Evolutionary conservation across 805 yeast species (phyloP).

Genomic region (Metschnikowia lachancei): DNA sequence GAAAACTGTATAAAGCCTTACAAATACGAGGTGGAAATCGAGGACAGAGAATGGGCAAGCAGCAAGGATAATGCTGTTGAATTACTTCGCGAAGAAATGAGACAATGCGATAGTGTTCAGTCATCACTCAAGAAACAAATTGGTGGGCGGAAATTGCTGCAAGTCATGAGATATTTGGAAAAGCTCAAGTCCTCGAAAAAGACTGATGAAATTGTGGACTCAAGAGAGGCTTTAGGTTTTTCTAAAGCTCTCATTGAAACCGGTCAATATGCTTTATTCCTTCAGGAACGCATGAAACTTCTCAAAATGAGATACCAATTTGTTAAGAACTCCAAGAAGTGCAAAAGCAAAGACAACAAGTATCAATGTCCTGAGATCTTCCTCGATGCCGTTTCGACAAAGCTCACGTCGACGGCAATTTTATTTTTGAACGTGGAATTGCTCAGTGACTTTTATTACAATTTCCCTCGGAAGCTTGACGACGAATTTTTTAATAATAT

Average conservation of each 20-base stretch:
- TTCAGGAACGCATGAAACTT: slow-evolving; percentile 68
- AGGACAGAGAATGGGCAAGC: slow-evolving; percentile 87
- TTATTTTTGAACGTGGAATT: slow-evolving; percentile 90
- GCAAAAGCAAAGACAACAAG: slow-evolving; percentile 75
- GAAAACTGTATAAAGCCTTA: slow-evolving; percentile 98
- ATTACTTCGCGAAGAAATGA: slow-evolving; percentile 77
- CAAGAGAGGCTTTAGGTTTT: slow-evolving; percentile 80
- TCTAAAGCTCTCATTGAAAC: slow-evolving; percentile 68
- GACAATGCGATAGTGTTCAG: slow-evolving; percentile 71
- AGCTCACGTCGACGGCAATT: slow-evolving; percentile 89
- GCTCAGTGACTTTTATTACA: slow-evolving; percentile 90
- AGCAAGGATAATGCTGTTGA: slow-evolving; percentile 76
- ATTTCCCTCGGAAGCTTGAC: slow-evolving; percentile 93
- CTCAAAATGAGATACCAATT: slow-evolving; percentile 69
- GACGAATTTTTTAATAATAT: slow-evolving; percentile 61
- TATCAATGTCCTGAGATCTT: slow-evolving; percentile 94
- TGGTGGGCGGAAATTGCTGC: slow-evolving; percentile 81
- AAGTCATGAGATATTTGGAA: slow-evolving; percentile 73
- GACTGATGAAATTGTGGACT: slow-evolving; percentile 35
- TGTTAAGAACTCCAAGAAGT: slow-evolving; percentile 69
- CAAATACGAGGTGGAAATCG: slow-evolving; percentile 94
- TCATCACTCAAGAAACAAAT: slow-evolving; percentile 59
- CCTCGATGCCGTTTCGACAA: slow-evolving; percentile 86
- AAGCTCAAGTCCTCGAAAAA: slow-evolving; percentile 40
- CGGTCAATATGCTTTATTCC: slow-evolving; percentile 82